These are phyloP conservation scores for Yarrowia sp. DNA, from an alignment of 805 yeast species.

Conservation along the genomic window DNA sequence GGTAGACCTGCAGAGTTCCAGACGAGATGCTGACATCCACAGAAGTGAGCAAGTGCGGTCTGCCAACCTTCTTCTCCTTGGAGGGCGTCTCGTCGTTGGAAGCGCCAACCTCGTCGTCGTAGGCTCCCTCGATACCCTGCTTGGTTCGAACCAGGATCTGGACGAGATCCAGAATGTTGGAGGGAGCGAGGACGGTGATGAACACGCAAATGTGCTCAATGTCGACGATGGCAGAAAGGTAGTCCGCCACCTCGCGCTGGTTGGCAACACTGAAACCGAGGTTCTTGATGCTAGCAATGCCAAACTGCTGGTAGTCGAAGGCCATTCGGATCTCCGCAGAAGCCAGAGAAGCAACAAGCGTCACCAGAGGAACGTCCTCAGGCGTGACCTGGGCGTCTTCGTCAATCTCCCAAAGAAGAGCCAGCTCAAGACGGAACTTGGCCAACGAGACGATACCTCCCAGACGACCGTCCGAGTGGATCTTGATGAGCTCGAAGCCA, in stretches of 20 bases:
- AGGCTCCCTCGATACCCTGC: slow-evolving; percentile 69
- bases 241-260: slow-evolving; percentile 63
- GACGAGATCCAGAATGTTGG: slow-evolving; percentile 75
- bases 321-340: slow-evolving; percentile 59
- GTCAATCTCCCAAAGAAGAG: slow-evolving; percentile 63
- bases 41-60: slow-evolving; percentile 47
- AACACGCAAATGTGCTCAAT: slow-evolving; percentile 57
- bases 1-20: slow-evolving; percentile 64
- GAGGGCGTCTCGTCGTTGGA: slow-evolving; percentile 43
- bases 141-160: slow-evolving; percentile 67
- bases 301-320: slow-evolving; percentile 83
- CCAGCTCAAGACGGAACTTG: slow-evolving; percentile 56
- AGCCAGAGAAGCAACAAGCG: slow-evolving; percentile 56
- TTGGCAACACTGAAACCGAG: slow-evolving; percentile 62
- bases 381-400: slow-evolving; percentile 22
- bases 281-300: slow-evolving; percentile 54
- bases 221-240: slow-evolving; percentile 41
- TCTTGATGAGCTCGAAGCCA: slow-evolving; percentile 52
- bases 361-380: slow-evolving; percentile 62
- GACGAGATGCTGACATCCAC: slow-evolving; percentile 60
- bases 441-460: slow-evolving; percentile 62
- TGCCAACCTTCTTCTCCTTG: slow-evolving; percentile 20
- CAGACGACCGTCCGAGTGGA: slow-evolving; percentile 72
- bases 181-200: slow-evolving; percentile 80
- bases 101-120: slow-evolving; percentile 70